These are phyloP conservation scores for Aspergillus fijiensis DNA, from an alignment of 2,329 filamentous ascomycete genomes.

Conservation along the genomic window DNA sequence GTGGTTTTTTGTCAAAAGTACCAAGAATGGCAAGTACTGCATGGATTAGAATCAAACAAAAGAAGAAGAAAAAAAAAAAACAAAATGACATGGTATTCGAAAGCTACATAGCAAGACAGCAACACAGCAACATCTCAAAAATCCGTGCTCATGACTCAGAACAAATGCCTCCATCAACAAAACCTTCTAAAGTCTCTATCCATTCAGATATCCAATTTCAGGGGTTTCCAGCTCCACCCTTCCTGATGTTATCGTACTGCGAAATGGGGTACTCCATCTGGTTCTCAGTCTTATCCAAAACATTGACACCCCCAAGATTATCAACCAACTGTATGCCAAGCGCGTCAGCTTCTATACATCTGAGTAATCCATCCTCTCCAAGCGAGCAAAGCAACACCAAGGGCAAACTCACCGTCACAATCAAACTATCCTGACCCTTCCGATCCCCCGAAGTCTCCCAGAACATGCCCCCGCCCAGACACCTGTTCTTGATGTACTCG, in stretches of 20 bases:
- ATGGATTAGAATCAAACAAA: too few species aligned
- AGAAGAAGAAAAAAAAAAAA: too few species aligned
- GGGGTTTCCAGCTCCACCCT: neutral
- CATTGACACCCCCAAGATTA: neutral
- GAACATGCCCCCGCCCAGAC: constrained; percentile 92
- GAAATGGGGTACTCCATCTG: constrained; percentile 13
- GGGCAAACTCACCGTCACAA: constrained; percentile 49
- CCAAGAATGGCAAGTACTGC: too few species aligned
- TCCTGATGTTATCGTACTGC: constrained; percentile 13
- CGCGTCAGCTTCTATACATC: too few species aligned
- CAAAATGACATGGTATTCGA: too few species aligned
- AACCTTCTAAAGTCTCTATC: neutral
- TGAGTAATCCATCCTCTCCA: too few species aligned
- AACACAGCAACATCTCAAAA: too few species aligned
- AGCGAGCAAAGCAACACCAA: neutral
- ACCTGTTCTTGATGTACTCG: constrained; percentile 63
- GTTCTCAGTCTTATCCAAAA: constrained; percentile 11
- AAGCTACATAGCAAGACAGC: too few species aligned
- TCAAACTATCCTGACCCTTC: constrained; percentile 63
- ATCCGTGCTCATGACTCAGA: too few species aligned
- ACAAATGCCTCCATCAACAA: neutral
- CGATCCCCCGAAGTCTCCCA: constrained; percentile 86
- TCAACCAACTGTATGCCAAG: neutral
- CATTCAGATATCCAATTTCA: neutral
- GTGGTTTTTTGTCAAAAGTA: too few species aligned